Evolutionary conservation across 345 rosid genomes (phyloP), one percentile per base, ranked within the genome.

Genomic region (Arabidopsis suecica): DNA sequence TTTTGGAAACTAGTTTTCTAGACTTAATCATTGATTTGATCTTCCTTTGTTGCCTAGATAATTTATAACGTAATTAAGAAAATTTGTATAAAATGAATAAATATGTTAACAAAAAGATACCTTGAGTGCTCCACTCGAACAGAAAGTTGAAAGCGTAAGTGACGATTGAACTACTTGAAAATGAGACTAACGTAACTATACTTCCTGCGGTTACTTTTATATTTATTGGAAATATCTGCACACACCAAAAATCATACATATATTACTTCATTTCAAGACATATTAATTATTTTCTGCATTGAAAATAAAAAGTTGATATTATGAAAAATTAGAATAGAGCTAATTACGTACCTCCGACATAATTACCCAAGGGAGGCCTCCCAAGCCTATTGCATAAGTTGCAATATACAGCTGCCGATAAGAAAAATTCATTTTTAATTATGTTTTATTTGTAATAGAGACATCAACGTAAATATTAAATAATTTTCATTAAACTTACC

Each of bases 201-300:
- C 84, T 83, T 60, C 88, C 88, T 11, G 86, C 86, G 48, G 86
- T 62, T 32, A 78, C 84, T 67, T 85, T 83, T 16, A 83, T 64
- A 68, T 85, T 81, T 6, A 83, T 65, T 5, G 88, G 86, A 71
- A 85, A 85, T 79, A 85, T 83, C 86, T 85, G 80, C 71, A 70
- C 66, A 28, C 22, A 50, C 62, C 34, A 67, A 32, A 40, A 41
- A n/a, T 28, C 44, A 40, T 58, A 38, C 13, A 53, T 12, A 12
- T 48, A 33, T 36, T 7, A 32, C 7, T 44, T 9, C 2, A 49
- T 9, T 34, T 33, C 7, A 5, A 34, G 7, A 34, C 37, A 6
- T 34, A 34, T 34, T 5, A 34, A 14, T 49, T 61, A 28, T 4
- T 28, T 28, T n/a, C 5, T 41, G 9, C 14, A 11, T 10, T 11